phyloP scores from a whole-genome alignment of 306 rosid species.

The Vigna nakashimae region DNA sequence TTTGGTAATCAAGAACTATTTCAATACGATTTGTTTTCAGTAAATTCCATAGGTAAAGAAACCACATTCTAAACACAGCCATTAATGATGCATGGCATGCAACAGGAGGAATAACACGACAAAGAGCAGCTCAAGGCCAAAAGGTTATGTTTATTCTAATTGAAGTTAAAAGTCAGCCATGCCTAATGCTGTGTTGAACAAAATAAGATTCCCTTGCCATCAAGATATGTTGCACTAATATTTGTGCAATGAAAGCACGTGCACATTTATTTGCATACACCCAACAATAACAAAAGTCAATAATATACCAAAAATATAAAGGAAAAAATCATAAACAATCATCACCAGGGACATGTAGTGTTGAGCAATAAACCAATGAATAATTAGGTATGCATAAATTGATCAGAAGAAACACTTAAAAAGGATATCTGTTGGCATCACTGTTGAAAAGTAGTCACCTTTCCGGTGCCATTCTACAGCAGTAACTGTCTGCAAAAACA shows the following conservation, averaged over 20 bases:
- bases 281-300: constrained; percentile 9
- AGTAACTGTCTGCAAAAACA: constrained; percentile 77
- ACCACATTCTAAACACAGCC: not conserved
- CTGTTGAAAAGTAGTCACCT: constrained; percentile 94
- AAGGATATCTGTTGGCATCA: constrained; percentile 97
- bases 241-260: constrained; percentile 13
- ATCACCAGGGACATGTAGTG: not conserved
- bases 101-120: constrained; percentile 11
- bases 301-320: not conserved
- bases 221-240: not conserved
- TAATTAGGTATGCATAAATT: constrained; percentile 16
- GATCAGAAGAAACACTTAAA: constrained; percentile 5
- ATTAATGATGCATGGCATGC: not conserved
- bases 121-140: constrained; percentile 1
- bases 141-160: constrained; percentile 25
- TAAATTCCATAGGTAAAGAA: constrained; percentile 8
- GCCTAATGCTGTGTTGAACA: constrained; percentile 8
- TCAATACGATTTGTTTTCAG: not conserved
- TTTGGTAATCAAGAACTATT: constrained; percentile 17
- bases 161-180: constrained; percentile 29
- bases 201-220: not conserved
- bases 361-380: constrained; percentile 30
- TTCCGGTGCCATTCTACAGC: constrained; percentile 93
- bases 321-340: not conserved
- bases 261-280: not conserved